A percentile compares a stretch with the other conserved stretches of the same genome.
Conservation (phyloP, 208 protist species). For the Leptomonas pyrrhocoris region DNA sequence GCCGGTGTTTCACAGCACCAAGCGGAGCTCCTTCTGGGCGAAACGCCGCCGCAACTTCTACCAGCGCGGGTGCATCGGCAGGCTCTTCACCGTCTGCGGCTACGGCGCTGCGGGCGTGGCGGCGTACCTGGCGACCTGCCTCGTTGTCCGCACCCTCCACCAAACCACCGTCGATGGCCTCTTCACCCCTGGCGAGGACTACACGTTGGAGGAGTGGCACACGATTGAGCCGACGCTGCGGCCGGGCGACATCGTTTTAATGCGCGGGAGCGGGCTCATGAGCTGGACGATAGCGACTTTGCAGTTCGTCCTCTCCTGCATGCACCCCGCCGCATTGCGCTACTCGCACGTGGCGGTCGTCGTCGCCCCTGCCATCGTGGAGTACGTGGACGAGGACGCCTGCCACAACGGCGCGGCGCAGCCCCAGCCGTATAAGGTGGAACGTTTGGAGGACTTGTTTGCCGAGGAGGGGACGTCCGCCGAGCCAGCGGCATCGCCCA, state of each 20-base stretch:
- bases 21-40: constrained; percentile 10
- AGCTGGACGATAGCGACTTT: constrained; percentile 62
- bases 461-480: not conserved
- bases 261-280: constrained; percentile 60
- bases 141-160: constrained; percentile 37
- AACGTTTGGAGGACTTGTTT: constrained; percentile 16
- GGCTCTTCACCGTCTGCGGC: constrained; percentile 27
- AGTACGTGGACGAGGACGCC: constrained; percentile 25
- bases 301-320: constrained; percentile 50
- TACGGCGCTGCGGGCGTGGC: constrained; percentile 14
- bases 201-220: constrained; percentile 68
- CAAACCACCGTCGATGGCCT: constrained; percentile 38
- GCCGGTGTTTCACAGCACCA: constrained; percentile 1
- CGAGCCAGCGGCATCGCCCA: not conserved
- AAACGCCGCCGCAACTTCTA: constrained; percentile 33
- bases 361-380: constrained; percentile 59
- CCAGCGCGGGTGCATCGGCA: constrained; percentile 11
- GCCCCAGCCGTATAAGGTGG: constrained; percentile 13
- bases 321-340: constrained; percentile 54
- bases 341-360: constrained; percentile 90
- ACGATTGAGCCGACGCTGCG: constrained; percentile 74
- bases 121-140: constrained; percentile 46
- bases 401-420: not conserved
- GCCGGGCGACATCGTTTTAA: constrained; percentile 76
- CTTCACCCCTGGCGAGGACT: constrained; percentile 51